Conservation (phyloP, 192 early-diverging fungal genomes). For the Chytriomyces sp. region DNA sequence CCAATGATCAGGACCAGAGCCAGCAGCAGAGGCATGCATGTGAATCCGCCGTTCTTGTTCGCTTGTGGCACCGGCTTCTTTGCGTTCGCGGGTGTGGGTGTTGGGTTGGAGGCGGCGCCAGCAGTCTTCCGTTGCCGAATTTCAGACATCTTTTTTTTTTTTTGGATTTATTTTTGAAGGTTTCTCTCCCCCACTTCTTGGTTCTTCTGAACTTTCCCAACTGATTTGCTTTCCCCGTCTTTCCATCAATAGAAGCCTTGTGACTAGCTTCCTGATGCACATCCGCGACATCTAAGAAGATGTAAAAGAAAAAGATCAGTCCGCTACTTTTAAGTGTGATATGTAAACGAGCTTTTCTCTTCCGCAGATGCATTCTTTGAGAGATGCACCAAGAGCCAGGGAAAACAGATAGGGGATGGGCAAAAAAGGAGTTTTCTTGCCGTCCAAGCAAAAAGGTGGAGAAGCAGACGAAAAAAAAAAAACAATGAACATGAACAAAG, state of each 20-base stretch:
- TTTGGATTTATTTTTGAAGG: neutral
- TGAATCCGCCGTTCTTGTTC: neutral
- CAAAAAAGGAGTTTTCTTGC: neutral
- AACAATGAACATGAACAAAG: neutral
- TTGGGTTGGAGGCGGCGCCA: neutral
- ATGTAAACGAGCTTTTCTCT: no score
- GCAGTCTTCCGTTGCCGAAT: slow-evolving; percentile 8
- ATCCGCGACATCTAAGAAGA: slow-evolving; percentile 49
- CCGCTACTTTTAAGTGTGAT: no score
- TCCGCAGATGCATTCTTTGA: no score
- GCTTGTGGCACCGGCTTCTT: neutral
- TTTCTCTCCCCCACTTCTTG: neutral
- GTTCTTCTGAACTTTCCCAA: neutral
- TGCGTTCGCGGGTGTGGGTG: neutral
- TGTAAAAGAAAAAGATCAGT: slow-evolving; percentile 20
- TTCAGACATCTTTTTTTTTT: neutral
- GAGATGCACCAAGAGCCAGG: no score
- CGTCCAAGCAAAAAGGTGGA: neutral
- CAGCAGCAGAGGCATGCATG: neutral
- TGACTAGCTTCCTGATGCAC: slow-evolving; percentile 50
- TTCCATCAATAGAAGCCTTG: neutral
- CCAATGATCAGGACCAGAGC: slow-evolving; percentile 1
- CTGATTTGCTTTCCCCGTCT: neutral
- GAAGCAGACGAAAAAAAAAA: neutral
- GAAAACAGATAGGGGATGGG: neutral